Base-by-base conservation (phyloP, 139 green algal genomes). In the Deuterostichococcus epilithicus region DNA sequence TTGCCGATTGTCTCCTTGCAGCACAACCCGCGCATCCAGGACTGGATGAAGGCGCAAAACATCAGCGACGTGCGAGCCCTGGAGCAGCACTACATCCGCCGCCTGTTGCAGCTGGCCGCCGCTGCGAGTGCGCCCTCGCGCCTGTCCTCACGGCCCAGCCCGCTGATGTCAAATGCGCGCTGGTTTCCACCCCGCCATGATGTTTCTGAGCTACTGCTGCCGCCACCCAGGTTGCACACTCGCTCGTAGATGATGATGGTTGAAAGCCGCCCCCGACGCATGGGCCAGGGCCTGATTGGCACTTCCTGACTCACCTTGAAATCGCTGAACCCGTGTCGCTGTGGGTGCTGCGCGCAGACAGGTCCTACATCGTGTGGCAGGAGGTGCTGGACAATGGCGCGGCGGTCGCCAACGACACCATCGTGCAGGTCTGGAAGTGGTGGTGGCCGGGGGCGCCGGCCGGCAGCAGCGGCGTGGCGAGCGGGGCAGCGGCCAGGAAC, bases 351-450 rank as follows among this genome's bases (percentile, higher is more conserved):
- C 52, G 8, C 28, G 52, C 52, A 63, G 52, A 39, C 10, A 65
- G 78, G 35, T 78, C 60, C 26, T 78, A 79, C 37, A 84, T 91
- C 39, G 81, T 87, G 25, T 91, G 87, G 87, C 86, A 82, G 81
- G 76, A 74, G 28, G 36, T 76, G 45, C 37, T 68, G 4, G 67
- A 76, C 79, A 83, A 83, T 58, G 76, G 72, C 39, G 68, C 80
- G 26, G 18, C 26, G 18, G 52, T 81, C 66, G 59, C 36, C 1
- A 33, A 58, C 22, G 22, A 73, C 35, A 85, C 83, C 0, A 52
- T 84, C 23, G 80, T 89, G 36, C 77, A 90, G 30, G 83, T 89
- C 10, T 81, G 73, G 86, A 89, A 89, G 73, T 88, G 86, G 85
- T 85, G 79, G 78, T 63, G 52, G 52, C 52, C 52, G n/a, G n/a